A percentile compares a stretch with the other conserved stretches of the same genome.
Evolutionary conservation across 257 asterid species (phyloP).

Genomic region (Echites panduratus): DNA sequence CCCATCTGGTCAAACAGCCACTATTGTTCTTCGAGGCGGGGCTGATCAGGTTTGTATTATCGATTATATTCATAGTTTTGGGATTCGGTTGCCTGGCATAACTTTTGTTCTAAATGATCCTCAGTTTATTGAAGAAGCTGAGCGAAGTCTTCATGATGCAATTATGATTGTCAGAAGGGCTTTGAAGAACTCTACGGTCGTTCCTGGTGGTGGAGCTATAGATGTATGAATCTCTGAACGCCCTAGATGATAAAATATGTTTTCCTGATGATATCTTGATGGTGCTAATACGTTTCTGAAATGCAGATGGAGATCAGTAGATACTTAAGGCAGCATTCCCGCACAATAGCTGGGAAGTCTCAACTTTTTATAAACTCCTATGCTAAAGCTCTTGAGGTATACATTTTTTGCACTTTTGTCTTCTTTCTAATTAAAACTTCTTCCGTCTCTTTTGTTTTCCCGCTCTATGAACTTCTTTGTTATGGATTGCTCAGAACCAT

Average conservation of each 20-base stretch:
- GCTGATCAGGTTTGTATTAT: constrained; percentile 74
- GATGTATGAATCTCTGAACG: constrained; percentile 48
- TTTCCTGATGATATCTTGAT: background rate
- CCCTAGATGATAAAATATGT: constrained; percentile 11
- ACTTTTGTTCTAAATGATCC: constrained; percentile 21
- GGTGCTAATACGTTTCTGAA: constrained; percentile 12
- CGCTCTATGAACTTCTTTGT: too few species aligned
- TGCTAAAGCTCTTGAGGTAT: constrained; percentile 91
- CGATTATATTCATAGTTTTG: background rate
- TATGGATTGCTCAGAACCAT: background rate
- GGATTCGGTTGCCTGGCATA: constrained; percentile 7
- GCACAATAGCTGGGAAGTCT: constrained; percentile 77
- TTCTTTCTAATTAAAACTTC: background rate
- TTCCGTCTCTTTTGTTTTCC: constrained; percentile 40
- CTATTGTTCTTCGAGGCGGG: constrained; percentile 94
- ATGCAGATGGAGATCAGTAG: constrained; percentile 85
- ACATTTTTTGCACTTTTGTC: constrained; percentile 12
- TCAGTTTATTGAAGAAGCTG: constrained; percentile 41
- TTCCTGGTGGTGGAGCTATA: constrained; percentile 93
- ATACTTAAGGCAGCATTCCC: constrained; percentile 82
- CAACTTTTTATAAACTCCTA: constrained; percentile 82
- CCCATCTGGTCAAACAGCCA: constrained; percentile 80
- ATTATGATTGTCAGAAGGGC: constrained; percentile 60
- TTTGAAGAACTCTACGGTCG: constrained; percentile 76
- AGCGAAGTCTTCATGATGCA: constrained; percentile 36